Conservation (phyloP, 1,284 basidiomycete species). For the Cryptococcus sp. region DNA sequence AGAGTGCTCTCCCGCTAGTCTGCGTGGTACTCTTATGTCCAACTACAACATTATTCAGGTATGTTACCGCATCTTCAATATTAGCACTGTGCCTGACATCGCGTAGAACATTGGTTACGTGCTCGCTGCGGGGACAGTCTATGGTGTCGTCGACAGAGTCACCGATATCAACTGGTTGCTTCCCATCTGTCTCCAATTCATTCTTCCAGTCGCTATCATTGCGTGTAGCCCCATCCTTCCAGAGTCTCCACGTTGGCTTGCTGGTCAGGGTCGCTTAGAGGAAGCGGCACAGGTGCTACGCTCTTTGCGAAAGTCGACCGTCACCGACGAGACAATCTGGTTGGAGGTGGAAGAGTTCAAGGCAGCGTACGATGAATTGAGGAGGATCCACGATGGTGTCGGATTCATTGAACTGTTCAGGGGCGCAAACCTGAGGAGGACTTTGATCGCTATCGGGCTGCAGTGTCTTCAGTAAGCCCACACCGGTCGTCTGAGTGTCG, state of each 20-base stretch:
- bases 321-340: background rate
- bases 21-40: constrained; percentile 24
- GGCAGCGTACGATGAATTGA: background rate
- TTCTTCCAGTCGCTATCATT: constrained; percentile 15
- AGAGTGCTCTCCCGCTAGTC: constrained; percentile 23
- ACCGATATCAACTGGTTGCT: constrained; percentile 10
- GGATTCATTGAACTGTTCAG: constrained; percentile 21
- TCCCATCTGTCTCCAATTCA: constrained; percentile 27
- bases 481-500: background rate
- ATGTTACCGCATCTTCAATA: background rate
- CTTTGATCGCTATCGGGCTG: constrained; percentile 21
- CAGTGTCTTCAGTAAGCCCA: constrained; percentile 16
- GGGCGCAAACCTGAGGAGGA: constrained; percentile 22
- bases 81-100: constrained; percentile 7
- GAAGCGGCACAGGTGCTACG: constrained; percentile 30
- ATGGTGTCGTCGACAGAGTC: constrained; percentile 14
- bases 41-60: constrained; percentile 22
- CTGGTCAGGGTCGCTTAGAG: constrained; percentile 50
- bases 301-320: constrained; percentile 1
- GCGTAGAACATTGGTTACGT: no score
- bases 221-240: constrained; percentile 37
- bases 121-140: constrained; percentile 15
- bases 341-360: background rate
- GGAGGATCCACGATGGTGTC: background rate
- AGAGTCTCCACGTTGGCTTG: constrained; percentile 56